Conservation (phyloP, 1,284 basidiomycete genomes). For the Trichosporon sp. region DNA sequence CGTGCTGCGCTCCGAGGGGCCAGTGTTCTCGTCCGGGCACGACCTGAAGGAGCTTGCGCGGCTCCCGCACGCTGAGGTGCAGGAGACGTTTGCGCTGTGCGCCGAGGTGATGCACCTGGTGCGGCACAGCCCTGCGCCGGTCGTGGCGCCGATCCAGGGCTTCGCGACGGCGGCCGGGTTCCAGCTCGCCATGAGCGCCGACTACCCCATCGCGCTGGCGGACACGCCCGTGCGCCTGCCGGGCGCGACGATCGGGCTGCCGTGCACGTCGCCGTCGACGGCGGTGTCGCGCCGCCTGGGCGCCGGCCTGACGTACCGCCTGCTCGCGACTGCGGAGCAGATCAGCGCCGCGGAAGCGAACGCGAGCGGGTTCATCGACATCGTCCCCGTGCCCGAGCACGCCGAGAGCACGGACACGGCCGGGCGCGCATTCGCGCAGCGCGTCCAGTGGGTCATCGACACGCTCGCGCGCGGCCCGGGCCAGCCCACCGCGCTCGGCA, state of each 20-base stretch:
- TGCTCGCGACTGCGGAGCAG: conserved; percentile 20
- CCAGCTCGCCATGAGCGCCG: conserved; percentile 21
- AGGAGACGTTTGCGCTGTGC: conserved; percentile 23
- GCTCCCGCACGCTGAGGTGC: conserved; percentile 18
- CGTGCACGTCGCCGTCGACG: conserved; percentile 17
- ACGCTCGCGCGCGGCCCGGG: conserved; percentile 12
- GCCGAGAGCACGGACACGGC: conserved; percentile 11
- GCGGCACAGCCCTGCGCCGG: conserved; percentile 17
- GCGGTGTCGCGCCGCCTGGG: conserved; percentile 18
- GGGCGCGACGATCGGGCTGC: conserved; percentile 18
- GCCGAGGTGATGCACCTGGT: conserved; percentile 22
- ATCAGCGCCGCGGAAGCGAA: conserved; percentile 13
- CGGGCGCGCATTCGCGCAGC: conserved; percentile 11
- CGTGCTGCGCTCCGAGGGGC: conserved; percentile 19
- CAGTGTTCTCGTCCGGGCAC: conserved; percentile 20
- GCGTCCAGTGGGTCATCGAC: conserved; percentile 11
- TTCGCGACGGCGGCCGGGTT: conserved; percentile 20
- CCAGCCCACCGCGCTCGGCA: conserved; percentile 20
- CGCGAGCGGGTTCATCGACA: conserved; percentile 11
- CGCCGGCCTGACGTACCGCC: conserved; percentile 17
- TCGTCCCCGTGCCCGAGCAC: conserved; percentile 16
- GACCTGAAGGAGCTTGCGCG: conserved; percentile 21
- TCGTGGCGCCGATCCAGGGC: conserved; percentile 18
- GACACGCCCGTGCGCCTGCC: conserved; percentile 18
- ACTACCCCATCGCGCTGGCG: conserved; percentile 20